Base-by-base conservation (phyloP, 2,329 filamentous ascomycete species). In the Botrytis byssoidea region DNA sequence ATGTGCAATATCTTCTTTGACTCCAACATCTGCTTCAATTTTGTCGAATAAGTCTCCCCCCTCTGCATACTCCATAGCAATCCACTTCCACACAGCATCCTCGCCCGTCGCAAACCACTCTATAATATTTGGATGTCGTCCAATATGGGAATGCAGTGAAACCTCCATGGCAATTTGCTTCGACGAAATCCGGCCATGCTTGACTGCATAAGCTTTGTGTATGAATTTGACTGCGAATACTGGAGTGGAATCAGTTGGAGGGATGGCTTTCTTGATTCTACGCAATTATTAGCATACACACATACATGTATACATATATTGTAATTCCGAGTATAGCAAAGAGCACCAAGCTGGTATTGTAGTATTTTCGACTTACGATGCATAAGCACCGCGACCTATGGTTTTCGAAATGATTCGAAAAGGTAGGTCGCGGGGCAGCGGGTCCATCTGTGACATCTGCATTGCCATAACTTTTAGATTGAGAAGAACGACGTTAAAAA, bases 221-320 rank as follows among this genome's bases (percentile, higher is more conserved):
- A 99, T 98, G 84, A 99, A 93, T 83, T 99, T 99, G 83, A 99
- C 94, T 22, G 97, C 96, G 82, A 99, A 98, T 74, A 99, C 86
- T 44, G 95, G 95, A 40, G 85, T 88, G 40, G 88, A 84, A 1
- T 87, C 83, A 77, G 92, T 87, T 37, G 91, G 85, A 12, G 95
- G 95, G 65, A 92, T 89, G 44, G 95, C 96, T 85, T 98, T 98
- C 82, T 97, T 97, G 95, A 82, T 73, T 73, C 81, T 81, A 69
- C 0, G 55, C 51, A 32, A 18, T 32, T 32, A 44, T 80, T 68
- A 79, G 76, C 40, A 69, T 65, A 29, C 22, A 25, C 42, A 29
- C 4, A 44, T 20, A 44, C 22, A 35, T 32, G 4, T 35, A 35
- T 35, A 35, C 32, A 46, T 37, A 35, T 32, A n/a, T 35, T 25